Evolutionary conservation across 805 yeast genomes (phyloP).

Genomic region (Kuraishia cidri): DNA sequence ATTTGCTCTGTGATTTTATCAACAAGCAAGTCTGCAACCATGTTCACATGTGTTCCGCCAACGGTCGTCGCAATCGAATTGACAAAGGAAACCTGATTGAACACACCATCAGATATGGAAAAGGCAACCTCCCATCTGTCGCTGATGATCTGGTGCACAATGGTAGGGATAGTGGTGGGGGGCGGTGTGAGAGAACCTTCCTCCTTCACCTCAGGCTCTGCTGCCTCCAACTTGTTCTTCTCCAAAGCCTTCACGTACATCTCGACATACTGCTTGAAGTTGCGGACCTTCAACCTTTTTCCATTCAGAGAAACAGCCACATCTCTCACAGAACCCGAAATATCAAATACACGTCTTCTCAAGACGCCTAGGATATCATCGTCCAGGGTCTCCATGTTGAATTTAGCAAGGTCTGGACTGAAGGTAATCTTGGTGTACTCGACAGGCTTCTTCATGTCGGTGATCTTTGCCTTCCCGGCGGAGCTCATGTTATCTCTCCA

Average conservation of each 20-base stretch:
- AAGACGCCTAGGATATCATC: constrained; percentile 76
- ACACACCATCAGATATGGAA: constrained; percentile 82
- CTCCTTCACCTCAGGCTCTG: constrained; percentile 3
- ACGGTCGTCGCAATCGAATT: constrained; percentile 96
- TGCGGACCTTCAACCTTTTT: constrained; percentile 54
- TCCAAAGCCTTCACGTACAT: constrained; percentile 77
- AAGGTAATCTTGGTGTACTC: constrained; percentile 86
- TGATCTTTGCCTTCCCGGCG: constrained; percentile 69
- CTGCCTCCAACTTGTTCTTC: constrained; percentile 12
- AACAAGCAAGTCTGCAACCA: constrained; percentile 77
- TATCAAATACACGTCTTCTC: constrained; percentile 89
- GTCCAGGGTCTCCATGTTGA: constrained; percentile 80
- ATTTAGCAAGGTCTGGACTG: constrained; percentile 78
- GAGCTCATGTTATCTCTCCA: constrained; percentile 86
- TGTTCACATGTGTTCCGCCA: constrained; percentile 94
- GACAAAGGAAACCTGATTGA: constrained; percentile 93
- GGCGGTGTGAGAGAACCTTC: constrained; percentile 10
- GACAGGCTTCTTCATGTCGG: constrained; percentile 43
- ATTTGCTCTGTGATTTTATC: constrained; percentile 65
- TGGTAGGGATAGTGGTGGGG: constrained; percentile 35
- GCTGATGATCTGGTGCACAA: constrained; percentile 72
- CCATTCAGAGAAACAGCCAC: constrained; percentile 75
- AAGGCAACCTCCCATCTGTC: constrained; percentile 96
- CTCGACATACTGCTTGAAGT: constrained; percentile 83
- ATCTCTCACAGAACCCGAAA: constrained; percentile 88